Percentiles rank a stretch among this genome's conserved stretches.
These are phyloP conservation scores for Chaetomiaceae sp. DNA, from an alignment of 2,329 filamentous ascomycete species.

Conservation along the genomic window DNA sequence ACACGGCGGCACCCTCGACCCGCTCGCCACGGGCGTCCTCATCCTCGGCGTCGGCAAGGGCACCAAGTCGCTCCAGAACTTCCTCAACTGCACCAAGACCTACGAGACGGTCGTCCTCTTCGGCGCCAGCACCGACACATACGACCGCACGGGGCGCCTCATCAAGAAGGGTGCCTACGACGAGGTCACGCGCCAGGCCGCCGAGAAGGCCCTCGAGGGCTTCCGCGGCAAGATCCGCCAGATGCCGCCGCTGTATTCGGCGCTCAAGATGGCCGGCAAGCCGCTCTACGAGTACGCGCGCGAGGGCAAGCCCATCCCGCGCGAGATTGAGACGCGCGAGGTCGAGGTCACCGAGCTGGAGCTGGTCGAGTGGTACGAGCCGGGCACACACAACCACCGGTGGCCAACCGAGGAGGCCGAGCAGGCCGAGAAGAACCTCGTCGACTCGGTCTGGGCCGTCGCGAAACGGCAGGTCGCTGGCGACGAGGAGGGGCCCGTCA, in stretches of 20 bases:
- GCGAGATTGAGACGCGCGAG: conserved; percentile 74
- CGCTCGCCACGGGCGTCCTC: conserved; percentile 86
- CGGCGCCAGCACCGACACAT: conserved; percentile 87
- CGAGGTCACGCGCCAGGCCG: conserved; percentile 72
- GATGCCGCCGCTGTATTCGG: conserved; percentile 87
- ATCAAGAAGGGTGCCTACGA: conserved; percentile 69
- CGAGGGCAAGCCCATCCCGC: conserved; percentile 78
- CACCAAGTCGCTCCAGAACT: conserved; percentile 75
- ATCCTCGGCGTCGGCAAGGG: conserved; percentile 83
- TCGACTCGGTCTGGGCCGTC: conserved; percentile 64
- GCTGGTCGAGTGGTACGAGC: conserved; percentile 78
- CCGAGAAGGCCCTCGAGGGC: conserved; percentile 68
- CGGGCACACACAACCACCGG: conserved; percentile 70
- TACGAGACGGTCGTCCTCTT: conserved; percentile 90
- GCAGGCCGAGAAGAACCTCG: conserved; percentile 68
- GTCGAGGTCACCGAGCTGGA: conserved; percentile 76
- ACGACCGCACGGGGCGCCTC: conserved; percentile 81
- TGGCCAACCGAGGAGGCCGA: conserved; percentile 79
- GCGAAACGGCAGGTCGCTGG: conserved; percentile 50
- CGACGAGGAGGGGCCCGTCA: conserved; percentile 33
- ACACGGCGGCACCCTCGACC: conserved; percentile 92
- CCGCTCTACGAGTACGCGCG: conserved; percentile 93
- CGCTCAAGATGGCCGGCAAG: conserved; percentile 89
- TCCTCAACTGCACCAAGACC: conserved; percentile 84
- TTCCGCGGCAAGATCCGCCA: conserved; percentile 86